Base-by-base conservation (phyloP, 2,329 filamentous ascomycete species). In the Ilyonectria mors-panacis region DNA sequence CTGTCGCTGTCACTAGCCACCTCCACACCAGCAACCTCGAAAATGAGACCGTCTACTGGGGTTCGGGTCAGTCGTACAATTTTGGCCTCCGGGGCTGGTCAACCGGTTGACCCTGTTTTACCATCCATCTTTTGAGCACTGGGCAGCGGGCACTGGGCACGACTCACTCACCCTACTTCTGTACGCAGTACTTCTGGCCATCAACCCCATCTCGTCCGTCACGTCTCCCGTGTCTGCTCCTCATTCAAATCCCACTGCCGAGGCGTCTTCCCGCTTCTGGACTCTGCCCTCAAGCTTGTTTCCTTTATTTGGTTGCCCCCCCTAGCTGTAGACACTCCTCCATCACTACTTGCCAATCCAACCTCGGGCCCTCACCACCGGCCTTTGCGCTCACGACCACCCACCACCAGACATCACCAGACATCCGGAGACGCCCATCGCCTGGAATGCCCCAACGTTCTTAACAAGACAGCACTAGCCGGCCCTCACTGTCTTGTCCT, bases 1-100 rank as follows among this genome's bases (percentile, higher is more conserved):
- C 74, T 65, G 74, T 73, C 73, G 56, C 71, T 73, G 68, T 74
- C 74, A 76, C 74, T 76, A 75, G 74, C 74, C 74, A 76, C 74
- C 74, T 76, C 74, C 74, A 76, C 74, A 76, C 73, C 73, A 74
- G 71, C 66, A 70, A 75, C 74, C 63, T 74, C 72, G 68, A 72
- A 70, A 75, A 72, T 69, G 74, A 75, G 72, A 75, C 70, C 62
- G 70, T 66, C 64, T 73, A 74, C 74, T 67, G 69, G 74, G 74
- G 74, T 74, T 67, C 48, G 63, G 70, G 74, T 73, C 74, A 73
- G 74, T 76, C 68, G 74, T 76, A 63, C 73, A 76, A 74, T 73
- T 69, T 67, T 70, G 70, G 74, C 63, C 68, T 74, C 68, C 70
- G 63, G 69, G 70, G 67, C 73, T 65, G 62, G 67, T 72, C 66